Evolutionary conservation across 179 eudicot genomes (phyloP).

Genomic region (Beta macrorhiza): DNA sequence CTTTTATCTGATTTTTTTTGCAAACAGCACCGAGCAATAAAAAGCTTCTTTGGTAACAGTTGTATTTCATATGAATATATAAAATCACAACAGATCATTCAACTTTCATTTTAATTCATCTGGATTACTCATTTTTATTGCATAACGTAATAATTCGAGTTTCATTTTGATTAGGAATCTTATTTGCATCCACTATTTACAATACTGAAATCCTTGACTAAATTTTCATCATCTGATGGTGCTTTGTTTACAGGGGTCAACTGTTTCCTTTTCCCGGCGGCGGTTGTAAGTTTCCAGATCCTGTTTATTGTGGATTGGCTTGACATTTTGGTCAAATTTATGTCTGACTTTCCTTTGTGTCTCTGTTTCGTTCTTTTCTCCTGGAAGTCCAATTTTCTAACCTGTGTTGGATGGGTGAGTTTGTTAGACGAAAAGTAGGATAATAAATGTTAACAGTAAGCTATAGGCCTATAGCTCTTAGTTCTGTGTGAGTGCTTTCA

Average conservation of each 20-base stretch:
- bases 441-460: background rate
- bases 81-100: background rate
- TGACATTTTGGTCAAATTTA: background rate
- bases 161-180: background rate
- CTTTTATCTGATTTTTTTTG: no score
- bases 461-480: no score
- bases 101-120: background rate
- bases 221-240: slow-evolving; percentile 18
- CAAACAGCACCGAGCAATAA: background rate
- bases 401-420: background rate
- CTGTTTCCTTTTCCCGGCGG: slow-evolving; percentile 28
- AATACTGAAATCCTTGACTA: background rate
- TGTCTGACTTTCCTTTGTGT: background rate
- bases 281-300: slow-evolving; percentile 35
- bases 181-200: slow-evolving; percentile 2
- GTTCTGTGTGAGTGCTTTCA: background rate
- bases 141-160: background rate
- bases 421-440: background rate
- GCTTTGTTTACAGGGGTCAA: slow-evolving; percentile 40
- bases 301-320: background rate
- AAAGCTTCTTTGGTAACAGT: background rate
- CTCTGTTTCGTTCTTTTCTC: slow-evolving; percentile 1
- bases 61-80: background rate
- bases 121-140: slow-evolving; percentile 3
- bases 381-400: background rate